phyloP scores from a whole-genome alignment of 768 basidiomycete species.

The Auricularia cornea region DNA sequence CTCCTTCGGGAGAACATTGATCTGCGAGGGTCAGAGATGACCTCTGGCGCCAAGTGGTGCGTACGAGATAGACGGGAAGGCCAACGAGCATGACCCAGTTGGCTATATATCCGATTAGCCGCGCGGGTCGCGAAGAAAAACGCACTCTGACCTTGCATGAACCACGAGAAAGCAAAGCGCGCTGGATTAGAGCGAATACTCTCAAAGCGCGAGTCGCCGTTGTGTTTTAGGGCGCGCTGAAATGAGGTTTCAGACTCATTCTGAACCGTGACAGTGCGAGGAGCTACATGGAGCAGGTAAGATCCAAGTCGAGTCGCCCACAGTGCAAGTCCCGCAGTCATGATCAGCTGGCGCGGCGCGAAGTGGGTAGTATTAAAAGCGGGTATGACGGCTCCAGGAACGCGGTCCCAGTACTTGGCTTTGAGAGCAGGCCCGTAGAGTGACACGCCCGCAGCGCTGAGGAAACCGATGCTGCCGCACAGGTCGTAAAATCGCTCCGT shows the following conservation, averaged over 20 bases:
- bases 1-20: slow-evolving; percentile 43
- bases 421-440: slow-evolving; percentile 54
- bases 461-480: slow-evolving; percentile 56
- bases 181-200: slow-evolving; percentile 40
- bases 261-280: not conserved
- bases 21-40: no score
- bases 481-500: slow-evolving; percentile 63
- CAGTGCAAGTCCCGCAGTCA: slow-evolving; percentile 46
- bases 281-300: slow-evolving; percentile 46
- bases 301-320: slow-evolving; percentile 58
- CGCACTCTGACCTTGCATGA: slow-evolving; percentile 40
- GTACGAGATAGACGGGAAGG: slow-evolving; percentile 54
- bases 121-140: not conserved
- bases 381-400: slow-evolving; percentile 29
- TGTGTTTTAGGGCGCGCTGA: slow-evolving; percentile 41
- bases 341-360: slow-evolving; percentile 51
- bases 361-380: slow-evolving; percentile 31
- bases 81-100: slow-evolving; percentile 64
- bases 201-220: slow-evolving; percentile 60
- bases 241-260: not conserved
- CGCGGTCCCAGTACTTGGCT: slow-evolving; percentile 37
- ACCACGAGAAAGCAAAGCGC: slow-evolving; percentile 52
- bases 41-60: no score
- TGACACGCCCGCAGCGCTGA: slow-evolving; percentile 51
- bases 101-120: slow-evolving; percentile 24